Conservation (phyloP, 495 filamentous ascomycete genomes). For the Baudoinia panamericana region DNA sequence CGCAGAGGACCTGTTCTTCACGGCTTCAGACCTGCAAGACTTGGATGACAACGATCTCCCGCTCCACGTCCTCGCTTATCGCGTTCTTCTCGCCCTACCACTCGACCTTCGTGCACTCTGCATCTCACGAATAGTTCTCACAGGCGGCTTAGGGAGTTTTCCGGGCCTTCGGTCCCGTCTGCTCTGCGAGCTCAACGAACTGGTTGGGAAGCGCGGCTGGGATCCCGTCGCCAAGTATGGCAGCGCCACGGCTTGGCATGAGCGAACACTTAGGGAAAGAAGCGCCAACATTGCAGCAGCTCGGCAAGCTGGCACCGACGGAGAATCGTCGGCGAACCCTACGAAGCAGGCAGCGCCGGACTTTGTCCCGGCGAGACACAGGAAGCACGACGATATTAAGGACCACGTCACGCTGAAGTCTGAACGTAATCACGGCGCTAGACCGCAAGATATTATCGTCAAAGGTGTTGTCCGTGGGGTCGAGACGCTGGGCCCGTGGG, state of each 20-base stretch:
- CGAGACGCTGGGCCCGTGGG: constrained; percentile 78
- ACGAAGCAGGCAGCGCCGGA: constrained; percentile 6
- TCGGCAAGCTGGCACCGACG: neutral
- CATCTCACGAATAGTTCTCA: constrained; percentile 82
- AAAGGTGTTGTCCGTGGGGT: constrained; percentile 48
- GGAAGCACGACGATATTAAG: constrained; percentile 12
- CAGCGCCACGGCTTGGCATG: constrained; percentile 6
- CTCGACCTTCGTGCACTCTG: constrained; percentile 70
- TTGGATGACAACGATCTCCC: constrained; percentile 80
- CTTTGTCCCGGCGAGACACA: neutral
- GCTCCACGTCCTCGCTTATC: constrained; percentile 60
- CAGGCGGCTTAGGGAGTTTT: constrained; percentile 68
- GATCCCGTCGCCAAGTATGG: constrained; percentile 44
- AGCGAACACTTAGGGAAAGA: constrained; percentile 1
- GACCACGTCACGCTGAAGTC: constrained; percentile 13
- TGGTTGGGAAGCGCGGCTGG: constrained; percentile 62
- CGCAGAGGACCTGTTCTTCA: constrained; percentile 64
- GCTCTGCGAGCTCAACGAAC: constrained; percentile 52
- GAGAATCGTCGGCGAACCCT: neutral
- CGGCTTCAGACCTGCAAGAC: constrained; percentile 37
- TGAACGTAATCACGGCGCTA: constrained; percentile 8
- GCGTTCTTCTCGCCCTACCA: constrained; percentile 57
- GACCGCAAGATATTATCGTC: constrained; percentile 6
- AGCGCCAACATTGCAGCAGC: constrained; percentile 5
- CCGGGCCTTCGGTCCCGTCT: constrained; percentile 71